A percentile compares a stretch with the other conserved stretches of the same genome.
These are phyloP conservation scores for Prunus mongolica DNA, from an alignment of 306 rosid species.

Conservation along the genomic window DNA sequence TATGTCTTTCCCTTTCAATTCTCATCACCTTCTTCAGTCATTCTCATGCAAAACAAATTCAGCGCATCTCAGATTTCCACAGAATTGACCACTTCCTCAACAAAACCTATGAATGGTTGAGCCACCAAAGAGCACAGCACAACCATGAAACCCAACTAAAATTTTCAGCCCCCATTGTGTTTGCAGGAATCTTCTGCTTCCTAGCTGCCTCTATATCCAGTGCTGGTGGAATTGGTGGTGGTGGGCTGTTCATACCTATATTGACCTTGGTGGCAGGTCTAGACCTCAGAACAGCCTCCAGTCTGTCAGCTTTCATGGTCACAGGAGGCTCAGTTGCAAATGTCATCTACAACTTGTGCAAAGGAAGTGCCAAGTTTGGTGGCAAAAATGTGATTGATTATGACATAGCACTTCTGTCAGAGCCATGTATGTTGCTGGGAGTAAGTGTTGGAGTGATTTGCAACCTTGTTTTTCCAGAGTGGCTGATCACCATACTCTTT, in stretches of 20 bases:
- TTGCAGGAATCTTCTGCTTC: slow-evolving; percentile 53
- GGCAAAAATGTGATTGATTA: slow-evolving; percentile 57
- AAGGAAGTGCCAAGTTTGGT: slow-evolving; percentile 36
- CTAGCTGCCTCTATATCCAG: slow-evolving; percentile 74
- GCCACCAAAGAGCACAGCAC: background rate
- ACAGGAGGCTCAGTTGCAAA: slow-evolving; percentile 87
- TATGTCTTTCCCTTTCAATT: slow-evolving; percentile 29
- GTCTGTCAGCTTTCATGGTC: slow-evolving; percentile 87
- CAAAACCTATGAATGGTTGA: slow-evolving; percentile 28
- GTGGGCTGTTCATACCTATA: slow-evolving; percentile 78
- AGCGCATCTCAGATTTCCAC: slow-evolving; percentile 34
- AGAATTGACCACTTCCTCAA: slow-evolving; percentile 21
- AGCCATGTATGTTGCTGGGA: slow-evolving; percentile 79
- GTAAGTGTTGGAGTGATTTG: slow-evolving; percentile 83
- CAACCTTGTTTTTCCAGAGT: slow-evolving; percentile 80
- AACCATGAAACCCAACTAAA: slow-evolving; percentile 29
- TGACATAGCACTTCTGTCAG: slow-evolving; percentile 70
- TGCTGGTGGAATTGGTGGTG: slow-evolving; percentile 88
- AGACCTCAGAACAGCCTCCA: slow-evolving; percentile 82
- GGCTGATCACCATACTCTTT: slow-evolving; percentile 66
- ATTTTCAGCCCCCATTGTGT: slow-evolving; percentile 30
- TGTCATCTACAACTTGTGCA: slow-evolving; percentile 47
- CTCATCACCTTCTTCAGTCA: slow-evolving; percentile 27
- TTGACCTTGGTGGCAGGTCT: slow-evolving; percentile 56
- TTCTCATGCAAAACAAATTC: slow-evolving; percentile 52